phyloP scores from a whole-genome alignment of 805 yeast genomes.

The Brettanomyces sp. region DNA sequence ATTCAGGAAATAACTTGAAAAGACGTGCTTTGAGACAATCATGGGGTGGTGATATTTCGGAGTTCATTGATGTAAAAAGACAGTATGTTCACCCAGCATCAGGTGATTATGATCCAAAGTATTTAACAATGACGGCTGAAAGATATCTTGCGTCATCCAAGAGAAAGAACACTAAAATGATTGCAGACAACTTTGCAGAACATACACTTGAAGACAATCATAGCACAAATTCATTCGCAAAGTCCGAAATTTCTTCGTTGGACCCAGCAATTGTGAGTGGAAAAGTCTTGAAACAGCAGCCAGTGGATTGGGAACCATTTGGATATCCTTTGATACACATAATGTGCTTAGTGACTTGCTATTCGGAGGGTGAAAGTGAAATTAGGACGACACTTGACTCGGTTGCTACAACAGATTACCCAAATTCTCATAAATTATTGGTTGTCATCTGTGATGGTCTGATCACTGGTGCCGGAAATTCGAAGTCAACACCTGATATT shows the following conservation, averaged over 20 bases:
- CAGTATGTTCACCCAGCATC: constrained; percentile 1
- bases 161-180: constrained; percentile 1
- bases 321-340: constrained; percentile 71
- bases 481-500: constrained; percentile 79
- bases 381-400: constrained; percentile 86
- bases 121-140: constrained; percentile 62
- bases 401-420: constrained; percentile 88
- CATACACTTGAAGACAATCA: constrained; percentile 22
- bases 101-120: constrained; percentile 31
- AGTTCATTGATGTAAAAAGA: constrained; percentile 11
- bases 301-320: constrained; percentile 78
- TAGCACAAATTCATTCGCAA: too few relatives aligned
- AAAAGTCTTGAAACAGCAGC: constrained; percentile 86
- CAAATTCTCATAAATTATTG: constrained; percentile 86
- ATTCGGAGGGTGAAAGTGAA: constrained; percentile 86
- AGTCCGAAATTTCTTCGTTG: constrained; percentile 33
- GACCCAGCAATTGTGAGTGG: constrained; percentile 58
- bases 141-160: constrained; percentile 24
- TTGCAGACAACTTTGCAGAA: neutral
- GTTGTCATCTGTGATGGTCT: constrained; percentile 88
- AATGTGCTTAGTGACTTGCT: constrained; percentile 79
- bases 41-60: constrained; percentile 31
- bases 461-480: constrained; percentile 92
- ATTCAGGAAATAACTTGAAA: constrained; percentile 20
- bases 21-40: constrained; percentile 27